These are phyloP conservation scores for Suhomyces maxii DNA, from an alignment of 1,139 yeast genomes.

Conservation along the genomic window DNA sequence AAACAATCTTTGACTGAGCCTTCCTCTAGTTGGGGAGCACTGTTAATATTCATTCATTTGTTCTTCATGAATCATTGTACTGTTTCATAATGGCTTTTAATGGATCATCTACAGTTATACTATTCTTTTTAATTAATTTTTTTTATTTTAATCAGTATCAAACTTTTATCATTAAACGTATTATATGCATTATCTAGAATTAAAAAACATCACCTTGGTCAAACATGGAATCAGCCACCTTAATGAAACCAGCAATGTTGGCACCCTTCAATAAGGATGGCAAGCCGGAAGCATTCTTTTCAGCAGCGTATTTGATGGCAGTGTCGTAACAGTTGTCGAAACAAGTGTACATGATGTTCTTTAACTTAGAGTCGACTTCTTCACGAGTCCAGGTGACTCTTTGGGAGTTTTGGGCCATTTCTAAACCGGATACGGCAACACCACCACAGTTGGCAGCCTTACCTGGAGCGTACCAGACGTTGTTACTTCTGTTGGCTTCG, in stretches of 20 bases:
- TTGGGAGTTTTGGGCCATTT: slow-evolving; percentile 99
- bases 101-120: too few relatives aligned
- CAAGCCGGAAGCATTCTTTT: slow-evolving; percentile 54
- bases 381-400: slow-evolving; percentile 51
- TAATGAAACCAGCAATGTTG: slow-evolving; percentile 97
- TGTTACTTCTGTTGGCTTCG: slow-evolving; percentile 77
- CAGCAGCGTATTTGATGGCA: slow-evolving; percentile 77
- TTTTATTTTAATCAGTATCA: too few relatives aligned
- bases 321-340: slow-evolving; percentile 91
- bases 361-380: slow-evolving; percentile 20
- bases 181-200: slow-evolving; percentile 12
- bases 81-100: too few relatives aligned
- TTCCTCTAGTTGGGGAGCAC: too few relatives aligned
- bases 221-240: slow-evolving; percentile 98
- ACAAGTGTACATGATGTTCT: slow-evolving; percentile 84
- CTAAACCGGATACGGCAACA: slow-evolving; percentile 97
- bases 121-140: too few relatives aligned
- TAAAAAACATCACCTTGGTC: slow-evolving; percentile 90
- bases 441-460: slow-evolving; percentile 99
- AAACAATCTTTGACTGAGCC: too few relatives aligned
- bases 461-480: slow-evolving; percentile 99
- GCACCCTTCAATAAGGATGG: slow-evolving; percentile 98
- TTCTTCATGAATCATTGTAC: too few relatives aligned
- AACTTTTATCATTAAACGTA: slow-evolving; percentile 3
- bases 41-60: too few relatives aligned